Conservation (phyloP, 2,329 filamentous ascomycete species). For the Pseudogymnoascus sp. region DNA sequence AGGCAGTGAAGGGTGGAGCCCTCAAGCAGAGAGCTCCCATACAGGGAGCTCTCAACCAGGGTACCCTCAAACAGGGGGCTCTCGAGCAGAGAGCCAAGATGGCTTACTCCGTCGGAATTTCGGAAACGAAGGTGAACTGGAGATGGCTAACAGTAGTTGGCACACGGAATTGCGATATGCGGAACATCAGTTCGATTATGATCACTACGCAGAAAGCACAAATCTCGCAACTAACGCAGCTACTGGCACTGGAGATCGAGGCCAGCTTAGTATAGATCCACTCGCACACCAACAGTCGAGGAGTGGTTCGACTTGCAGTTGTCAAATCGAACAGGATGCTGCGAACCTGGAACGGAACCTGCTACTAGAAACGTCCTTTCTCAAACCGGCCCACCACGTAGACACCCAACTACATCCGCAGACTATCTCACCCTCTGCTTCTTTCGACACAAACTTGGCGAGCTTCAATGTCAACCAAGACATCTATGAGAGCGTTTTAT, state of each 20-base stretch:
- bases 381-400: constrained; percentile 4
- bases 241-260: not conserved
- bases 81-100: constrained; percentile 5
- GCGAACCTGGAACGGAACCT: constrained; percentile 17
- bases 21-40: not conserved
- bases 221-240: not conserved
- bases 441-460: constrained; percentile 4
- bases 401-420: not conserved
- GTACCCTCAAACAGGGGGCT: not conserved
- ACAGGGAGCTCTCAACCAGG: not conserved
- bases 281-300: constrained; percentile 7
- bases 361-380: constrained; percentile 15
- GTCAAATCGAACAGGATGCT: constrained; percentile 14
- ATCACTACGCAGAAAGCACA: not conserved
- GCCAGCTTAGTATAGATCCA: not conserved
- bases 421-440: not conserved
- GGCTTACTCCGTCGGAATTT: constrained; percentile 7
- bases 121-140: constrained; percentile 2
- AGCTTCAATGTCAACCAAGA: constrained; percentile 2
- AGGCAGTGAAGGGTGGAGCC: constrained; percentile 1
- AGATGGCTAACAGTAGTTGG: constrained; percentile 7
- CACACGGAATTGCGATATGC: constrained; percentile 5
- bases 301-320: constrained; percentile 9
- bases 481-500: constrained; percentile 14
- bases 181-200: constrained; percentile 6